A percentile compares a stretch with the other conserved stretches of the same genome.
Conservation (phyloP, 257 asterid genomes). For the Voacanga thouarsii region DNA sequence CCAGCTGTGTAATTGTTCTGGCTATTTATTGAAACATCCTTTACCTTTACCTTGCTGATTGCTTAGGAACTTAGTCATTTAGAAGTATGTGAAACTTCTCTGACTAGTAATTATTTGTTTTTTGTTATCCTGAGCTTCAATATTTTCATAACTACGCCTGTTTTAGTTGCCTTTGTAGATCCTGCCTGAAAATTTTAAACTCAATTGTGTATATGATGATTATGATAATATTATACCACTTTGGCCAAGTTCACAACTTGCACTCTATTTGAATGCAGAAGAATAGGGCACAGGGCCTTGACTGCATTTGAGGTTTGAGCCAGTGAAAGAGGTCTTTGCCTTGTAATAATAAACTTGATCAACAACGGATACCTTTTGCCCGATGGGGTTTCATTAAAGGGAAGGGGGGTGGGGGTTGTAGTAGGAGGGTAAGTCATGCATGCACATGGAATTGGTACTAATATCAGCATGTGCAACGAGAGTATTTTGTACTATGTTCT, state of each 20-base stretch:
- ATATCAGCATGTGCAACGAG: conserved; percentile 18
- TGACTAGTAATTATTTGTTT: neutral
- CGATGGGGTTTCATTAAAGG: neutral
- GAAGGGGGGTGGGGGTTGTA: neutral
- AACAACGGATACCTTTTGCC: neutral
- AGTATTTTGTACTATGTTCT: neutral
- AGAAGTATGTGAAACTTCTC: neutral
- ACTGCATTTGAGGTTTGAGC: neutral
- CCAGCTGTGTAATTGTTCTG: neutral
- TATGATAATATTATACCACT: neutral
- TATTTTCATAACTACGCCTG: neutral
- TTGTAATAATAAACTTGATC: neutral
- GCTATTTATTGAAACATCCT: neutral
- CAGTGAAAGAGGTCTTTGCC: neutral
- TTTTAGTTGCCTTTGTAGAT: neutral
- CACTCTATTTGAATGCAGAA: neutral
- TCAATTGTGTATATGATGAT: neutral
- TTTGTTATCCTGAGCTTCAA: neutral
- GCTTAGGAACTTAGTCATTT: too few relatives aligned
- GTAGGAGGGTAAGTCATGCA: conserved; percentile 29
- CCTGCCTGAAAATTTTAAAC: neutral
- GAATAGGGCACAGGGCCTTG: neutral
- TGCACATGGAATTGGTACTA: conserved; percentile 20
- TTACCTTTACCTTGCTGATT: neutral
- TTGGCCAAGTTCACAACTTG: neutral